Conservation (phyloP, 129 eudicot genomes). For the Flaveria linearis region DNA sequence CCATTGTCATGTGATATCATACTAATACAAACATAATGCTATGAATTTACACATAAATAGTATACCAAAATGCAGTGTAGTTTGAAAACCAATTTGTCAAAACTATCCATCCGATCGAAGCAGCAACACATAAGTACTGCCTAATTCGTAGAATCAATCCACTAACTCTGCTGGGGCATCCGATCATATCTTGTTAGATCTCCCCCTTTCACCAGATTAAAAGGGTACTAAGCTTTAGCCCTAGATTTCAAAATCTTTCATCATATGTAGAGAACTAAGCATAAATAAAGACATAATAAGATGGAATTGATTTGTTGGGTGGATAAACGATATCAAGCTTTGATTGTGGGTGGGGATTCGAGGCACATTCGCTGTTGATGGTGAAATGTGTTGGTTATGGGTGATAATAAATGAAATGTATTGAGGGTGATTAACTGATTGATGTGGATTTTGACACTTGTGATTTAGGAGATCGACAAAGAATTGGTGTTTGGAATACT, state of each 20-base stretch:
- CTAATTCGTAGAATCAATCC: constrained; percentile 71
- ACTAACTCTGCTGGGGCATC: constrained; percentile 84
- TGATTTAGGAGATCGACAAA: constrained; percentile 29
- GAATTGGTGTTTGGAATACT: neutral
- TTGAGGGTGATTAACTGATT: constrained; percentile 5
- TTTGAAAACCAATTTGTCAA: constrained; percentile 73
- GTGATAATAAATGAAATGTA: constrained; percentile 10
- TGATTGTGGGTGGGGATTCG: neutral
- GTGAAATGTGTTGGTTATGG: neutral
- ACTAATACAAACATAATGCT: too few species aligned
- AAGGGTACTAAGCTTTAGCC: constrained; percentile 46
- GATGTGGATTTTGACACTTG: constrained; percentile 24
- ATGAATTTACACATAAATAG: neutral
- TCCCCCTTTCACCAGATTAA: constrained; percentile 5
- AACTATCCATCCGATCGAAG: constrained; percentile 84
- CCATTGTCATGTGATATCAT: too few species aligned
- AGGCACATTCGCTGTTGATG: neutral
- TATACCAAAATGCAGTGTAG: constrained; percentile 90
- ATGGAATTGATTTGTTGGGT: neutral
- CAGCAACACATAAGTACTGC: constrained; percentile 84
- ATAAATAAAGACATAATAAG: neutral
- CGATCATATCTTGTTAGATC: constrained; percentile 54
- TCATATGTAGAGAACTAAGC: constrained; percentile 31
- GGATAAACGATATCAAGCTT: neutral
- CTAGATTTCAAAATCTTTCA: constrained; percentile 44